Evolutionary conservation across 345 rosid genomes (phyloP), one percentile per base, ranked within the genome.

Genomic region (Adansonia digitata): DNA sequence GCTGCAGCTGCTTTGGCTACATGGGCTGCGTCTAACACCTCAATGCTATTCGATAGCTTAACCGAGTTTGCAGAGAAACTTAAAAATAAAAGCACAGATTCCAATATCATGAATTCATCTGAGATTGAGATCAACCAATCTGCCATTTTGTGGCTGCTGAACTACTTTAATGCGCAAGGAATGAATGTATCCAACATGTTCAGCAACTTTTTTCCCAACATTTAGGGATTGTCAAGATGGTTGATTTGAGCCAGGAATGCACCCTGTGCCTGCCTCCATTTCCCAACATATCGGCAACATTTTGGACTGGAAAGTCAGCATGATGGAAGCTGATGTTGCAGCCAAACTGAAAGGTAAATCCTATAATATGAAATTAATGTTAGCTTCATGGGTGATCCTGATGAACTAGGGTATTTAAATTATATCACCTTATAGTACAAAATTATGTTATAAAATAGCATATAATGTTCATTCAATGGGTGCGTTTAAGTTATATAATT

Each of bases 21-120:
- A 24, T 86, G 91, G 91, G 81, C 70, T 71, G 75, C 57, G 14
- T 84, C 87, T 37, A 81, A 83, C 74, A 27, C 84, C 56, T 73
- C 88, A 29, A 61, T 74, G 85, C 65, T 88, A 13, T 79, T 83
- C 48, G 86, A 78, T 29, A 88, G 91, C 76, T 81, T 88, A 73
- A 72, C 81, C 4, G 66, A 75, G 68, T 82, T 83, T 75, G 72
- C 79, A 5, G 83, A 83, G 76, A 84, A 83, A 66, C 72, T 81
- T 22, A 71, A 37, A 39, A 55, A 18, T 7, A 39, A 53, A 37
- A 37, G 11, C 35, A 9, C 34, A 18, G 45, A 40, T 39, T 20
- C 49, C 7, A 34, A 7, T 53, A 34, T 40, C 63, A n/a, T 35
- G 45, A 55, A 71, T 71, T 55, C 63, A 42, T 42, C 15, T 4